Conservation (phyloP, 2,329 filamentous ascomycete genomes). For the Pyricularia sp. region DNA sequence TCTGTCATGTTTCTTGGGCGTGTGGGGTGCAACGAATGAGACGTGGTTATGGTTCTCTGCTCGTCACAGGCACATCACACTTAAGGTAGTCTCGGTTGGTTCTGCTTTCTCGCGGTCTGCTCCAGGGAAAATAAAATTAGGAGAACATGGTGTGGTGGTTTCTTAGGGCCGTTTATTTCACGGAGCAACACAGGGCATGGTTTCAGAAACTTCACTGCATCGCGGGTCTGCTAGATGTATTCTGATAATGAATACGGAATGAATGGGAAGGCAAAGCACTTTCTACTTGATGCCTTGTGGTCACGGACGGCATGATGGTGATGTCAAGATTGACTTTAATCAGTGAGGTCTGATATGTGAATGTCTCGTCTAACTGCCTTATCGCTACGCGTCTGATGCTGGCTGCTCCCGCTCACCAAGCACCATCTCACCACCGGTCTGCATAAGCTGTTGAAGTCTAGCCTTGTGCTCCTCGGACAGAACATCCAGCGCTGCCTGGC, state of each 20-base stretch:
- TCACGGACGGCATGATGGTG: neutral
- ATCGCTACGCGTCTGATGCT: neutral
- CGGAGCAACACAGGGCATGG: slow-evolving; percentile 11
- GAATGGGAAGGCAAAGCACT: slow-evolving; percentile 5
- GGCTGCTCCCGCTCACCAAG: slow-evolving; percentile 14
- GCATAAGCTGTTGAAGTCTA: slow-evolving; percentile 39
- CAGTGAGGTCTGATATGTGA: neutral
- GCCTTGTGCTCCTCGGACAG: slow-evolving; percentile 28
- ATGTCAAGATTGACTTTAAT: neutral
- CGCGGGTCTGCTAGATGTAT: slow-evolving; percentile 23
- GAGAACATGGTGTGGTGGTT: slow-evolving; percentile 4
- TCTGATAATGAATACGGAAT: slow-evolving; percentile 22
- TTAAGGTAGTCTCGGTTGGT: slow-evolving; percentile 13
- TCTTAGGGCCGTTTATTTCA: slow-evolving; percentile 6
- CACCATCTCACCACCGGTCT: slow-evolving; percentile 37
- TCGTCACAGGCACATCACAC: slow-evolving; percentile 8
- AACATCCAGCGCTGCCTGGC: slow-evolving; percentile 22
- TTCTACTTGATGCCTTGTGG: neutral
- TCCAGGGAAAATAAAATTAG: slow-evolving; percentile 7
- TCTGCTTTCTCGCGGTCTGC: slow-evolving; percentile 12
- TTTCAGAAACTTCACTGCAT: slow-evolving; percentile 10
- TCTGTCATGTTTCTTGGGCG: slow-evolving; percentile 1
- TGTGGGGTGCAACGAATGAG: neutral
- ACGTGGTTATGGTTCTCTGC: slow-evolving; percentile 2
- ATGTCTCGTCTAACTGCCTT: neutral